These are phyloP conservation scores for Aureobasidium namibiae DNA, from an alignment of 2,329 filamentous ascomycete genomes.

Conservation along the genomic window DNA sequence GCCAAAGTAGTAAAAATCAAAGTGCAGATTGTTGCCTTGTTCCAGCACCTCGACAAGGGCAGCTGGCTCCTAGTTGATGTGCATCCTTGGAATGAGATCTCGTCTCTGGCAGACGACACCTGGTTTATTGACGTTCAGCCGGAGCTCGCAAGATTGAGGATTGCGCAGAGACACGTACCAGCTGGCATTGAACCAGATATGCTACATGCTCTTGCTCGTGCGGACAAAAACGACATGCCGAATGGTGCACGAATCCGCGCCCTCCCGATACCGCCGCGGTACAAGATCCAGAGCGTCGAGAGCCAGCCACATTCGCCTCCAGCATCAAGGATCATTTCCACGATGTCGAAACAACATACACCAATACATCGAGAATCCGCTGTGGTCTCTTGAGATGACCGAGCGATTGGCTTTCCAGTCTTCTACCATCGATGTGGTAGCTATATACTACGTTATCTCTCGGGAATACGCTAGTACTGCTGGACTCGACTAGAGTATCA, in stretches of 20 bases:
- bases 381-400: too few relatives aligned
- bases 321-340: background rate
- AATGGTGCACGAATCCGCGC: background rate
- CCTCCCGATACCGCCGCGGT: background rate
- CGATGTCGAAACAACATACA: too few relatives aligned
- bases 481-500: too few relatives aligned
- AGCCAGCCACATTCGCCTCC: background rate
- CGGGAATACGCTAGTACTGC: too few relatives aligned
- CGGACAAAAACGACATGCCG: background rate
- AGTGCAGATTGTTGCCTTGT: too few relatives aligned
- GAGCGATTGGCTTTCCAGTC: too few relatives aligned
- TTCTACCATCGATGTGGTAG: too few relatives aligned
- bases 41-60: slow-evolving; percentile 14
- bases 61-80: slow-evolving; percentile 26
- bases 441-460: too few relatives aligned
- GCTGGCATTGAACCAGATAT: background rate
- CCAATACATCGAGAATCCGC: too few relatives aligned
- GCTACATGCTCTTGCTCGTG: background rate
- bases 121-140: slow-evolving; percentile 35
- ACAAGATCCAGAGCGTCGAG: background rate
- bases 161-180: slow-evolving; percentile 25
- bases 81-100: slow-evolving; percentile 28
- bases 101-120: slow-evolving; percentile 31
- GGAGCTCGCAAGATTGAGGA: slow-evolving; percentile 28
- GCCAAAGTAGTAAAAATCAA: too few relatives aligned